A percentile compares a stretch with the other conserved stretches of the same genome.
Evolutionary conservation across 108 stramenopile species (phyloP).

Genomic region (Cyclotella atomus): DNA sequence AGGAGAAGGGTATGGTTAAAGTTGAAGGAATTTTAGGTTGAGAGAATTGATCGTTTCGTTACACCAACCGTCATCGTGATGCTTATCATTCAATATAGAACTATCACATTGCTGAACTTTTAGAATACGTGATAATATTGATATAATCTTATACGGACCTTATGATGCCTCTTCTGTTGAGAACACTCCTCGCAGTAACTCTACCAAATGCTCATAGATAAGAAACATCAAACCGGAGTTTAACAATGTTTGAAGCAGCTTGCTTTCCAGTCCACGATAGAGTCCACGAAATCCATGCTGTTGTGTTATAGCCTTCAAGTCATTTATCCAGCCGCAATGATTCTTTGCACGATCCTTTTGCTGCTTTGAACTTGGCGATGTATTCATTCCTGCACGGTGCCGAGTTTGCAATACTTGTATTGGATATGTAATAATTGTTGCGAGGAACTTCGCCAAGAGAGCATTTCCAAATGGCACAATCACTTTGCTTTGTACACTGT

Average conservation of each 20-base stretch:
- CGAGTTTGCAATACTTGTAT: constrained; percentile 62
- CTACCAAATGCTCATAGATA: constrained; percentile 57
- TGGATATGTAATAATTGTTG: constrained; percentile 65
- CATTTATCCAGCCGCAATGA: constrained; percentile 2
- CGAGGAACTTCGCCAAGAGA: constrained; percentile 58
- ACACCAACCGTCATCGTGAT: no score
- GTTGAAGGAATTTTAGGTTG: constrained; percentile 89
- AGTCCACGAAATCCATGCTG: constrained; percentile 49
- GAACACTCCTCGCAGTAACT: constrained; percentile 17
- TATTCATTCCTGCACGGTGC: constrained; percentile 36
- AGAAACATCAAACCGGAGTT: constrained; percentile 59
- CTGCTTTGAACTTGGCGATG: neutral
- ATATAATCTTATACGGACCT: neutral
- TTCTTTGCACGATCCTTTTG: no score
- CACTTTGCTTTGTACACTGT: neutral
- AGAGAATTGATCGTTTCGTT: no score
- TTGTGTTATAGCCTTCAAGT: constrained; percentile 26
- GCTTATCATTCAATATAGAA: no score
- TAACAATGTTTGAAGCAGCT: constrained; percentile 64
- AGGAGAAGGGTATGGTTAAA: constrained; percentile 95
- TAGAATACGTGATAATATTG: constrained; percentile 2
- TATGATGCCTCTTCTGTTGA: neutral
- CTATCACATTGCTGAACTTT: no score
- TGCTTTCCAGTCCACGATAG: constrained; percentile 65
- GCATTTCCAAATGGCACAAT: constrained; percentile 61